Conservation (phyloP, 345 rosid genomes). For the Arabidopsis arenosa region DNA sequence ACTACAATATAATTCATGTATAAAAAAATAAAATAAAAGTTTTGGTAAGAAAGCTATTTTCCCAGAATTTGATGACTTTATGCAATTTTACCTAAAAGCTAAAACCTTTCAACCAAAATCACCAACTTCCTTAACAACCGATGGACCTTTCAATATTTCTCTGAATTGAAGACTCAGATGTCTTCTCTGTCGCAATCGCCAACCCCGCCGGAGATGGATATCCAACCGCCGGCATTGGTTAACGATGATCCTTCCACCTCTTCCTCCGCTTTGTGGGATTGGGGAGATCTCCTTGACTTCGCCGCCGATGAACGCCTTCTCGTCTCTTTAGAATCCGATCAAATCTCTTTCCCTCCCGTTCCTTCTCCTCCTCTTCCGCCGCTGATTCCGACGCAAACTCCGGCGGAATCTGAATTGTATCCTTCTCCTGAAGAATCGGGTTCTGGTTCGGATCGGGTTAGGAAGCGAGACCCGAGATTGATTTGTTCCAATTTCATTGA, state of each 20-base stretch:
- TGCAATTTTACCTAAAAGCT: constrained; percentile 33
- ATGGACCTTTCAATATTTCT: constrained; percentile 11
- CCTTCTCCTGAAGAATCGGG: constrained; percentile 33
- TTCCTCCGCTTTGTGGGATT: constrained; percentile 73
- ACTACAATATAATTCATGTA: not conserved
- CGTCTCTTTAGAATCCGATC: constrained; percentile 52
- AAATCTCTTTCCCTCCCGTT: constrained; percentile 17
- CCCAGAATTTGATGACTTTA: constrained; percentile 28
- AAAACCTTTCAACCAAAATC: constrained; percentile 36
- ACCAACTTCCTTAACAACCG: constrained; percentile 46
- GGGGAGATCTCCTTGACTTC: constrained; percentile 84
- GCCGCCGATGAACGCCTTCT: constrained; percentile 64
- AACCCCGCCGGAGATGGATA: constrained; percentile 48
- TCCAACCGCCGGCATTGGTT: constrained; percentile 45
- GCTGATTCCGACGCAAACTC: constrained; percentile 28
- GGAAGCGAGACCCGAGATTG: constrained; percentile 95
- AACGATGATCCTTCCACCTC: constrained; percentile 48
- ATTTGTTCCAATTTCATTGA: constrained; percentile 84
- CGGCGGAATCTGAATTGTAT: constrained; percentile 38
- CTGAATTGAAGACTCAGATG: constrained; percentile 22
- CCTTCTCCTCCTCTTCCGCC: constrained; percentile 38
- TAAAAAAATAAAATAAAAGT: too few relatives aligned
- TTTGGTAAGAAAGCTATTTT: not conserved
- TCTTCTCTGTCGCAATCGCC: constrained; percentile 44
- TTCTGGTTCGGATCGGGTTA: constrained; percentile 51